Percentiles rank a stretch among this genome's conserved stretches.
These are phyloP conservation scores for Escovopsis weberi DNA, from an alignment of 2,329 filamentous ascomycete species.

Conservation along the genomic window DNA sequence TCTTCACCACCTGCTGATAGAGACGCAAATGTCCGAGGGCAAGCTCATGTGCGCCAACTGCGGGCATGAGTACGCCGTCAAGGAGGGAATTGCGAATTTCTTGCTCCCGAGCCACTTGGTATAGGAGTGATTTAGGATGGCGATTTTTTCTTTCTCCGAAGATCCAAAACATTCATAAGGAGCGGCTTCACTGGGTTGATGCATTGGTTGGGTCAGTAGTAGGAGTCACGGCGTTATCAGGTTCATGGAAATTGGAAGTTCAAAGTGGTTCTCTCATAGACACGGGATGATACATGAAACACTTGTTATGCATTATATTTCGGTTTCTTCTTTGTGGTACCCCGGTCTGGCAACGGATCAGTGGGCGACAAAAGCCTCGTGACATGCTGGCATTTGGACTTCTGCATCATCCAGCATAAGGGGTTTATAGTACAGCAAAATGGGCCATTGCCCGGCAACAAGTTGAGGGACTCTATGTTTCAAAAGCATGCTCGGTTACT, in stretches of 20 bases:
- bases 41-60: conserved; percentile 84
- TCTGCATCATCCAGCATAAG: conserved; percentile 5
- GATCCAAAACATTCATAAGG: too few relatives aligned
- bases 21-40: conserved; percentile 81
- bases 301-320: too few relatives aligned
- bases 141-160: too few relatives aligned
- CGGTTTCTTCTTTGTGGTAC: too few relatives aligned
- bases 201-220: neutral
- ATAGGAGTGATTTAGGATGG: conserved; percentile 14
- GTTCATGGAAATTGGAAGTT: neutral
- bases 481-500: conserved; percentile 11
- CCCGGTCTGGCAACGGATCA: neutral
- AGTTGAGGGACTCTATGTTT: neutral
- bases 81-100: conserved; percentile 95
- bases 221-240: neutral
- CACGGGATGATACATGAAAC: neutral
- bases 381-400: too few relatives aligned
- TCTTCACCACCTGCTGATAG: conserved; percentile 66
- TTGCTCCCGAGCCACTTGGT: conserved; percentile 85
- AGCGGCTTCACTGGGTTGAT: too few relatives aligned
- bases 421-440: conserved; percentile 5
- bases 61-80: conserved; percentile 84
- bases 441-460: neutral
- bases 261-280: too few relatives aligned
- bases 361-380: neutral